Base-by-base conservation (phyloP, 2,329 filamentous ascomycete species). In the Monosporascus sp. region DNA sequence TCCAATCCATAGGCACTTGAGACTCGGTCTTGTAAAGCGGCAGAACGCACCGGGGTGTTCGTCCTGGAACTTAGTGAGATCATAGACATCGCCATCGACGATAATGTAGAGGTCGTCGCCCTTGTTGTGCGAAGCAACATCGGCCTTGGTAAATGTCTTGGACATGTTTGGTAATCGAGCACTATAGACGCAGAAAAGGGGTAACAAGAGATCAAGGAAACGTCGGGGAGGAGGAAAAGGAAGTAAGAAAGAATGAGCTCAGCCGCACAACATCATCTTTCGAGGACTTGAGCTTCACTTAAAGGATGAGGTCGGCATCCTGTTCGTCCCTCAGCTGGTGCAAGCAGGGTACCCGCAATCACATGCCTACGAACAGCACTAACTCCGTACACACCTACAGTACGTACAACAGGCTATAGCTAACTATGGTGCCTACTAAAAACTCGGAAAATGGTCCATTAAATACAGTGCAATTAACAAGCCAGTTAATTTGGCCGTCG, bases 31-130 rank as follows among this genome's bases (percentile, higher is more conserved):
- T 2, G 27, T 27, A 26, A n/a, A 41, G 14, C 17, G 20, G 44
- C 3, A 37, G 38, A 38, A 64, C 75, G 76, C 77, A 82, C 90
- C 91, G 70, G 89, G 89, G 71, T 93, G 89, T 60, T 92, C 88
- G 56, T 92, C 86, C 70, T 90, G 87, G 71, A 93, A 93, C 67
- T 86, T 91, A 63, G 91, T 96, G 65, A 97, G 71, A 69, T 99
- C 93, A 73, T 96, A 97, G 62, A 97, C 93, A 72, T 97, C 93
- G 65, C 92, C 88, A 62, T 97, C 93, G 61, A 97, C 85, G 60
- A 95, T 84, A 67, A 97, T 89, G 84, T 86, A 97, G 57, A 97
- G 79, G 69, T 86, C 87, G 67, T 91, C 85, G 46, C 86, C 73
- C 76, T 93, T 96, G 80, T 91, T 96, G 74, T 97, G 92, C 74